Evolutionary conservation across 495 filamentous ascomycete genomes (phyloP).

Genomic region (Lophiostoma macrostomum): DNA sequence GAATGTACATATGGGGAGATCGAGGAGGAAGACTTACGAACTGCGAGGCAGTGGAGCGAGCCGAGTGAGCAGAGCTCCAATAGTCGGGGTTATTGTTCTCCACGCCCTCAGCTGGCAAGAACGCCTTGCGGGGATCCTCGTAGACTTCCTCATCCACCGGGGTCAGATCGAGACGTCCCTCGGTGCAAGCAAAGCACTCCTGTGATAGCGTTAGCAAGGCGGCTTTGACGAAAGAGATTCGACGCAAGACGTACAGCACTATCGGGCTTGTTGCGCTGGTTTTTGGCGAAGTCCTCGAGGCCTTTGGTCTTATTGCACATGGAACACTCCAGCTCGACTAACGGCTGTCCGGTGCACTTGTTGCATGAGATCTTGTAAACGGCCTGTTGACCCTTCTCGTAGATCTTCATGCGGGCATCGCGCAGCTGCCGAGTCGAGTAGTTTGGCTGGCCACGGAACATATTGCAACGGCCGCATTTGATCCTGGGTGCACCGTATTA

Average conservation of each 20-base stretch:
- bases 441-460: neutral
- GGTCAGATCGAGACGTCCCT: conserved; percentile 21
- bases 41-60: conserved; percentile 12
- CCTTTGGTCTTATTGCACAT: conserved; percentile 49
- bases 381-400: neutral
- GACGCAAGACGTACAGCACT: conserved; percentile 39
- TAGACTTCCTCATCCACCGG: conserved; percentile 22
- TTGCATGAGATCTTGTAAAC: conserved; percentile 35
- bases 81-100: conserved; percentile 10
- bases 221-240: neutral
- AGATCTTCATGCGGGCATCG: conserved; percentile 9
- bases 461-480: conserved; percentile 20
- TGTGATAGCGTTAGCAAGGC: neutral
- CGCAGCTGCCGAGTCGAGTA: conserved; percentile 30
- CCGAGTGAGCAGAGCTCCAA: neutral
- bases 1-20: neutral
- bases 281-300: conserved; percentile 55
- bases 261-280: conserved; percentile 49
- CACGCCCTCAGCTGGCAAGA: conserved; percentile 3
- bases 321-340: conserved; percentile 38
- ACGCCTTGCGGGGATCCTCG: conserved; percentile 17
- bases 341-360: conserved; percentile 38
- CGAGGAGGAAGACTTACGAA: conserved; percentile 9
- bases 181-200: conserved; percentile 30
- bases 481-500: too few species aligned